phyloP scores from a whole-genome alignment of 192 early-diverging fungal species.

The Coemansia sp. region DNA sequence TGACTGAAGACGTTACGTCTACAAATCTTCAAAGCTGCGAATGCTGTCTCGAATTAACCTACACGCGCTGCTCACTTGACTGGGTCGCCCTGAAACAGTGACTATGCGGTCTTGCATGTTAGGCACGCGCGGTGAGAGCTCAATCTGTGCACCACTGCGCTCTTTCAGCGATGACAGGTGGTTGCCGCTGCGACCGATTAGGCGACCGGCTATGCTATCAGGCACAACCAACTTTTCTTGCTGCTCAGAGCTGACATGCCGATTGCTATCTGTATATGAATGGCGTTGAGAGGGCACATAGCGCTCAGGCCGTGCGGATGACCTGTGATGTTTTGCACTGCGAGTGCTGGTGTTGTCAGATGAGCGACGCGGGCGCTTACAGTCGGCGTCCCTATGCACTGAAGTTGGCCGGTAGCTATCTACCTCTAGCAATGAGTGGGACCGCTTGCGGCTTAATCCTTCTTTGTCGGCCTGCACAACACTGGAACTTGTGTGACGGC shows the following conservation, averaged over 20 bases:
- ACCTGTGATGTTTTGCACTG: background rate
- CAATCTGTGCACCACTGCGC: constrained; percentile 37
- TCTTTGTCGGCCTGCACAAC: background rate
- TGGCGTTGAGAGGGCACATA: background rate
- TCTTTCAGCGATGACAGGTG: constrained; percentile 18
- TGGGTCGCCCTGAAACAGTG: constrained; percentile 24
- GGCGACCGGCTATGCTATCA: constrained; percentile 35
- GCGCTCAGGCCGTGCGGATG: background rate
- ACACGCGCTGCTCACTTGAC: constrained; percentile 25
- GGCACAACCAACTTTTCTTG: constrained; percentile 42
- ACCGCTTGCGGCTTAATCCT: constrained; percentile 23
- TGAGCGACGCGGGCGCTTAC: constrained; percentile 28
- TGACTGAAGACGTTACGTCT: constrained; percentile 3
- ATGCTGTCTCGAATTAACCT: constrained; percentile 27
- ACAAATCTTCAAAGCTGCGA: constrained; percentile 26
- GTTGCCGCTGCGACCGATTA: constrained; percentile 48
- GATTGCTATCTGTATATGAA: background rate
- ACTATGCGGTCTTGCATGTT: constrained; percentile 39
- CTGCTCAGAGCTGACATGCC: background rate
- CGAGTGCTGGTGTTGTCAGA: constrained; percentile 20
- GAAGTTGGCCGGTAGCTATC: constrained; percentile 10
- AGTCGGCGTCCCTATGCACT: background rate
- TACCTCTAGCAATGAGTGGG: constrained; percentile 17
- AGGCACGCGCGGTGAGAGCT: constrained; percentile 34
- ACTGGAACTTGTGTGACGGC: background rate